A percentile compares a stretch with the other conserved stretches of the same genome.
Evolutionary conservation across 352 stramenopile genomes (phyloP).

Genomic region (Phytophthora sansomeana): DNA sequence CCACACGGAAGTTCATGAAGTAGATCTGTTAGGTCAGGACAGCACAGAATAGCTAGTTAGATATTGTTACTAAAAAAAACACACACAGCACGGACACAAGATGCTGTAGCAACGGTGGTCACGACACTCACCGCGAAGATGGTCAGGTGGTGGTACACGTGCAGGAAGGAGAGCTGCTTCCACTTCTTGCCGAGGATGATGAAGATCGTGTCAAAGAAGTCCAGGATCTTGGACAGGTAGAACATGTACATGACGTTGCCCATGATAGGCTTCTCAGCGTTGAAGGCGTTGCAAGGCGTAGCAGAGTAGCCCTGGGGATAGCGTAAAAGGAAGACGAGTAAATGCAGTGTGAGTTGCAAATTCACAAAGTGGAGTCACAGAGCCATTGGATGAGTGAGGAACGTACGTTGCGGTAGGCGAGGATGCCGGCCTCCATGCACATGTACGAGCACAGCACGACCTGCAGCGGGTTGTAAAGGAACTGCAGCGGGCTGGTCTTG

Average conservation of each 20-base stretch:
- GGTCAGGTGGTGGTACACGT: conserved; percentile 98
- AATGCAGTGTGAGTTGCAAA: conserved; percentile 1
- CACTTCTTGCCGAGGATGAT: conserved; percentile 99
- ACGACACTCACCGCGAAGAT: conserved; percentile 90
- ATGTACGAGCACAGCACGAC: conserved; percentile 97
- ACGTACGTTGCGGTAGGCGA: conserved; percentile 91
- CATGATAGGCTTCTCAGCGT: conserved; percentile 91
- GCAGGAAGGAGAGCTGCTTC: conserved; percentile 97
- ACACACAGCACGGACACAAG: neutral
- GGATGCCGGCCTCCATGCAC: conserved; percentile 94
- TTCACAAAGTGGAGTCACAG: no score
- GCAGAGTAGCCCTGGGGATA: conserved; percentile 79
- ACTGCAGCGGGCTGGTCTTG: conserved; percentile 90
- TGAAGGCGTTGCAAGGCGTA: conserved; percentile 94
- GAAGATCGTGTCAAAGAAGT: conserved; percentile 96
- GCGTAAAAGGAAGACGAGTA: conserved; percentile 11
- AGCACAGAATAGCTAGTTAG: conserved; percentile 18
- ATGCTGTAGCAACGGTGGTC: neutral
- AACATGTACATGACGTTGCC: conserved; percentile 98
- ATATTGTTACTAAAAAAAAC: neutral
- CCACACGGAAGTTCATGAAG: conserved; percentile 94
- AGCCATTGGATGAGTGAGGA: no score
- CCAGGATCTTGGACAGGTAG: conserved; percentile 97
- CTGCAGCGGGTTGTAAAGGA: conserved; percentile 98
- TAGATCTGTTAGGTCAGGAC: conserved; percentile 79